phyloP scores from a whole-genome alignment of 2,329 filamentous ascomycete species.

The Colletotrichum sp. region DNA sequence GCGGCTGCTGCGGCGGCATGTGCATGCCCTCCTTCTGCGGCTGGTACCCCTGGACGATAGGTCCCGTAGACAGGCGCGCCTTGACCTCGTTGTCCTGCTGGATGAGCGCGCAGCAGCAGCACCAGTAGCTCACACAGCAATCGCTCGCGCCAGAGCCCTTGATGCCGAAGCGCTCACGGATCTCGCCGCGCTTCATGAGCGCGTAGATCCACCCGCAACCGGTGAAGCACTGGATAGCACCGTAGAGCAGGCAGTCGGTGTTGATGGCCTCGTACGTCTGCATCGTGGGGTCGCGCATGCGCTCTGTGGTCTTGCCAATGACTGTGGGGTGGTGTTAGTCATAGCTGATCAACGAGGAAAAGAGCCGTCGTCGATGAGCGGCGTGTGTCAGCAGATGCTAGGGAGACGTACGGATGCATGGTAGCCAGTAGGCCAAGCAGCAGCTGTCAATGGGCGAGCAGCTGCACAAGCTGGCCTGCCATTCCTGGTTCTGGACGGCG shows the following conservation, averaged over 20 bases:
- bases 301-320: constrained; percentile 47
- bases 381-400: background rate
- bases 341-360: background rate
- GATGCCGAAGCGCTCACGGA: constrained; percentile 59
- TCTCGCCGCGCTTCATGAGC: constrained; percentile 58
- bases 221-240: constrained; percentile 40
- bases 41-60: constrained; percentile 38
- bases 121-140: constrained; percentile 59
- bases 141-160: constrained; percentile 52
- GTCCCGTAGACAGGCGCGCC: constrained; percentile 27
- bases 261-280: constrained; percentile 42
- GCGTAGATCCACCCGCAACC: constrained; percentile 51
- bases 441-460: constrained; percentile 46
- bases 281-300: constrained; percentile 48
- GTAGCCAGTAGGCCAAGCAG: constrained; percentile 42
- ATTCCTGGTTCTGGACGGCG: constrained; percentile 31
- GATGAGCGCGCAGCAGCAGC: constrained; percentile 60
- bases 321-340: constrained; percentile 31
- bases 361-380: too few species aligned
- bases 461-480: constrained; percentile 42
- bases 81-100: constrained; percentile 63
- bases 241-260: constrained; percentile 46
- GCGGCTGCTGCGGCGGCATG: constrained; percentile 29
- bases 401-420: constrained; percentile 46
- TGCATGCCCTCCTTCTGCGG: constrained; percentile 40